phyloP scores from a whole-genome alignment of 2,329 filamentous ascomycete species.

The Trichoderma oligosporum region DNA sequence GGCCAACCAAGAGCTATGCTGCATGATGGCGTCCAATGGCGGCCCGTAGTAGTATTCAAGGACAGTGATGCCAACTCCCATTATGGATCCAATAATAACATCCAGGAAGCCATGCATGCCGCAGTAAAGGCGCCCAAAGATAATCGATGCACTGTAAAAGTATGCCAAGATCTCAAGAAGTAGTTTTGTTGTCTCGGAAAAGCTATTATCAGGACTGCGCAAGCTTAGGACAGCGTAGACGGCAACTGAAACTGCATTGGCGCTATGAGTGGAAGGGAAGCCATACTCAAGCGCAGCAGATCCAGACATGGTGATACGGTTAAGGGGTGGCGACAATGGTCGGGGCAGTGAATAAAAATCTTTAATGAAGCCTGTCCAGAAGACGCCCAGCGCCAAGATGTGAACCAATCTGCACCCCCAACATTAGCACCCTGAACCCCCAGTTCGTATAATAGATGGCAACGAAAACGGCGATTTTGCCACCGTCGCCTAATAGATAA shows the following conservation, averaged over 20 bases:
- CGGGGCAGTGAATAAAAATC: conserved; percentile 90
- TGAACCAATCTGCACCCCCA: conserved; percentile 56
- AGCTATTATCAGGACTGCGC: conserved; percentile 58
- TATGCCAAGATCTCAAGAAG: conserved; percentile 68
- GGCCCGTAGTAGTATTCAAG: conserved; percentile 59
- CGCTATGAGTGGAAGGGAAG: conserved; percentile 94
- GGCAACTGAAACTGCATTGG: conserved; percentile 92
- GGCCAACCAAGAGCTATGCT: conserved; percentile 59
- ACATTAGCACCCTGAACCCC: conserved; percentile 23
- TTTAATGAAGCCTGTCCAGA: conserved; percentile 89
- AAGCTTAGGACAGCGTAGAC: conserved; percentile 75
- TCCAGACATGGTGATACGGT: conserved; percentile 95
- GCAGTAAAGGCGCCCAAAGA: conserved; percentile 89
- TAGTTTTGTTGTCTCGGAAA: conserved; percentile 56
- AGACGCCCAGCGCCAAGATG: conserved; percentile 73
- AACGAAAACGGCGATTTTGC: neutral
- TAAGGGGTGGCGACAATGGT: conserved; percentile 84
- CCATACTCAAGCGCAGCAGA: conserved; percentile 94
- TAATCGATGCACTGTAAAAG: conserved; percentile 83
- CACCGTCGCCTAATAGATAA: neutral
- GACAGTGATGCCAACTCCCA: conserved; percentile 65
- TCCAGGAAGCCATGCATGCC: conserved; percentile 98
- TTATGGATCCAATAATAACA: conserved; percentile 72
- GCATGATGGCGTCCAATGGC: conserved; percentile 66
- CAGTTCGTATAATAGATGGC: neutral